A percentile compares a stretch with the other conserved stretches of the same genome.
These are phyloP conservation scores for Cryptococcus sp. DNA, from an alignment of 1,284 basidiomycete genomes.

Conservation along the genomic window DNA sequence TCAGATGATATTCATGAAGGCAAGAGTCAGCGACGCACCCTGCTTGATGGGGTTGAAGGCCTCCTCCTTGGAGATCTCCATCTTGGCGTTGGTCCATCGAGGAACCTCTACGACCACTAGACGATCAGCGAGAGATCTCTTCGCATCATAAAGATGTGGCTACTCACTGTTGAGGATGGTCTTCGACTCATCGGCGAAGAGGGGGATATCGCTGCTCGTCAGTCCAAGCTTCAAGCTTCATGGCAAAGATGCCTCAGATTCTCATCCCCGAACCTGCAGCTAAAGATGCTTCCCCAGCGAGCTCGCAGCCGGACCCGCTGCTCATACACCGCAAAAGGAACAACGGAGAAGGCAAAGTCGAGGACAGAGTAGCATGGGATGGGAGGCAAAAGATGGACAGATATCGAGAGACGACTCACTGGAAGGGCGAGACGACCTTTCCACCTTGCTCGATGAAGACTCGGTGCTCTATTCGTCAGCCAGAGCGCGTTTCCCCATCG, in stretches of 20 bases:
- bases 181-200: constrained; percentile 88
- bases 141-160: not conserved
- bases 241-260: not conserved
- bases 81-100: constrained; percentile 99
- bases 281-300: not conserved
- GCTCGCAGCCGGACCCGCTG: too few species aligned
- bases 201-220: constrained; percentile 67
- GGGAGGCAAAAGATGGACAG: not conserved
- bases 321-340: too few species aligned
- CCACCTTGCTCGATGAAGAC: constrained; percentile 87
- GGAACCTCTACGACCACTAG: constrained; percentile 94
- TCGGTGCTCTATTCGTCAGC: constrained; percentile 67
- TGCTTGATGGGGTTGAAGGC: constrained; percentile 99
- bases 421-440: constrained; percentile 82
- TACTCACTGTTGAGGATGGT: constrained; percentile 77
- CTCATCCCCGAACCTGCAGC: not conserved
- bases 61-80: constrained; percentile 98
- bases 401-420: constrained; percentile 51
- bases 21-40: constrained; percentile 40
- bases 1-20: too few species aligned
- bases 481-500: too few species aligned
- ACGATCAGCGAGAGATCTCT: not conserved
- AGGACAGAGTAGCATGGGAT: too few species aligned
- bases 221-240: not conserved
- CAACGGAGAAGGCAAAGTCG: too few species aligned